These are phyloP conservation scores for Xylaria sp. DNA, from an alignment of 2,329 filamentous ascomycete species.

Conservation along the genomic window DNA sequence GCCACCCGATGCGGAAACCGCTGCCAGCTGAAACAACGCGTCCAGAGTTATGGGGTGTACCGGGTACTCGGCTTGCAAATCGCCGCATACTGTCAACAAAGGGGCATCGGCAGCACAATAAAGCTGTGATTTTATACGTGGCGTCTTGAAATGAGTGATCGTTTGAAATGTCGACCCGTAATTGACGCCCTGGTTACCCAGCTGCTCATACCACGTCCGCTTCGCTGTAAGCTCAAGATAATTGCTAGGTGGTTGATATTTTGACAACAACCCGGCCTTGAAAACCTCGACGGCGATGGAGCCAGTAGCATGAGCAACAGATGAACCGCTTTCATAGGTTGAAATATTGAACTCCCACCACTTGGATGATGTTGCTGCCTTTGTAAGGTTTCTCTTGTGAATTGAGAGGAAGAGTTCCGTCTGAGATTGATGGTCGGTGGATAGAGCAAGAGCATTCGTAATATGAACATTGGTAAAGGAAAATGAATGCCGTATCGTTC, in stretches of 20 bases:
- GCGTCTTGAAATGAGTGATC: slow-evolving; percentile 24
- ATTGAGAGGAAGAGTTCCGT: slow-evolving; percentile 26
- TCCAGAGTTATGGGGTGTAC: slow-evolving; percentile 30
- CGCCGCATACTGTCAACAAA: slow-evolving; percentile 12
- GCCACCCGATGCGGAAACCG: too few relatives aligned
- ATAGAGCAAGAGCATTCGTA: slow-evolving; percentile 22
- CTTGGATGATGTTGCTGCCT: slow-evolving; percentile 9
- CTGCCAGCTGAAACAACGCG: slow-evolving; percentile 12
- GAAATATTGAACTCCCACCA: slow-evolving; percentile 35
- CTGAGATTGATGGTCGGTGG: background rate
- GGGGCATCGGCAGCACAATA: slow-evolving; percentile 20
- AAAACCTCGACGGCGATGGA: background rate
- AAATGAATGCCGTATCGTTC: background rate
- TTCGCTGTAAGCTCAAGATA: slow-evolving; percentile 26
- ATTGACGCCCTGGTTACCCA: slow-evolving; percentile 31
- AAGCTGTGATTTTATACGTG: background rate
- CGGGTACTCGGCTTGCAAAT: slow-evolving; percentile 11
- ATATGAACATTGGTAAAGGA: slow-evolving; percentile 38
- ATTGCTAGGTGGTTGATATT: background rate
- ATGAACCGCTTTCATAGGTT: background rate
- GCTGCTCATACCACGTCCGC: slow-evolving; percentile 35
- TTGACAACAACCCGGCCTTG: too few relatives aligned
- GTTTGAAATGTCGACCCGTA: slow-evolving; percentile 32
- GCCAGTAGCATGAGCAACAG: slow-evolving; percentile 24
- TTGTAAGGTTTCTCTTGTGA: slow-evolving; percentile 13